Evolutionary conservation across 2,329 filamentous ascomycete species (phyloP).

Genomic region (Colletotrichum australisinense): DNA sequence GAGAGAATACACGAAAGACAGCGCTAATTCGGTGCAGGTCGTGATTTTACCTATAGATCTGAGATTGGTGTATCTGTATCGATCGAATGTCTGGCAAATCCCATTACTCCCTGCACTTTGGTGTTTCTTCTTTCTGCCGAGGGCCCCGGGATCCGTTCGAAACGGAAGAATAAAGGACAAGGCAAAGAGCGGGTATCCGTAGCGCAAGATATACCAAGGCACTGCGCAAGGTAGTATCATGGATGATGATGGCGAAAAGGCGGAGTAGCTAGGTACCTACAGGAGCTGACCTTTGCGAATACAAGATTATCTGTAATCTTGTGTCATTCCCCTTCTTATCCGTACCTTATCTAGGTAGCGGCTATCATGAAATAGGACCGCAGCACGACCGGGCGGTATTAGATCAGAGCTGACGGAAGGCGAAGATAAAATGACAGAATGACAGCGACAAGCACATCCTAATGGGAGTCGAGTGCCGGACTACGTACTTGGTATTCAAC

Average conservation of each 20-base stretch:
- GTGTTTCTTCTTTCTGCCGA: constrained; percentile 3
- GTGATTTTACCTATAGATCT: neutral
- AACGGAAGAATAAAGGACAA: neutral
- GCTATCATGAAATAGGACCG: too few species aligned
- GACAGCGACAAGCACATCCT: neutral
- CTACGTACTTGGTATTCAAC: too few species aligned
- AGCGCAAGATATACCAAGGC: neutral
- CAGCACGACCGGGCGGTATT: neutral
- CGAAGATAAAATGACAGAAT: neutral
- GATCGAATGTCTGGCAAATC: neutral
- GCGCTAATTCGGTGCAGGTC: neutral
- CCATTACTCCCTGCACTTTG: neutral
- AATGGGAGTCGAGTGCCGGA: too few species aligned
- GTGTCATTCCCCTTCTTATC: neutral
- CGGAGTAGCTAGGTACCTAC: neutral
- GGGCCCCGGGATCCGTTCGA: constrained; percentile 3
- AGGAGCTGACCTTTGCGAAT: neutral
- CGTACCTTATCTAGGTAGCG: neutral
- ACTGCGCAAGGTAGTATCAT: neutral
- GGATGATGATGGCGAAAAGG: neutral
- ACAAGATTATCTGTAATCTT: neutral
- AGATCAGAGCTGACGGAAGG: neutral
- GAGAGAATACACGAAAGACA: neutral
- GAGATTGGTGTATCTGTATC: neutral
- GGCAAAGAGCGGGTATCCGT: too few species aligned